These are phyloP conservation scores for Scheffersomyces ergatensis DNA, from an alignment of 805 yeast species.

Conservation along the genomic window DNA sequence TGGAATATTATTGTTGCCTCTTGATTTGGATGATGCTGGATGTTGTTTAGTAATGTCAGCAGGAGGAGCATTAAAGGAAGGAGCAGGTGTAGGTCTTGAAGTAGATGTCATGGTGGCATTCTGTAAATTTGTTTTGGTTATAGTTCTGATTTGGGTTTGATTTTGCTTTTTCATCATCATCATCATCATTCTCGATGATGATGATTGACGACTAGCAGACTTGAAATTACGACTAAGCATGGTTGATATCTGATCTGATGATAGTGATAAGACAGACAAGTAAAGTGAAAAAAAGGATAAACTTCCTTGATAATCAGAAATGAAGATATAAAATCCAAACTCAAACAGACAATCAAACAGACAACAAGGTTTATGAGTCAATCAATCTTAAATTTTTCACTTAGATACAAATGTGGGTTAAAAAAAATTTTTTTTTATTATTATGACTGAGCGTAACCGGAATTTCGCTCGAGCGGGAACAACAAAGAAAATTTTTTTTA, in stretches of 20 bases:
- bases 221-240: constrained; percentile 21
- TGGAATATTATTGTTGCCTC: not conserved
- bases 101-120: constrained; percentile 27
- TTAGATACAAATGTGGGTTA: not conserved
- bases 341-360: too few relatives aligned
- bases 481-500: too few relatives aligned
- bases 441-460: not conserved
- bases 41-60: constrained; percentile 9
- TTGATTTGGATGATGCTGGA: not conserved
- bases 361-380: not conserved
- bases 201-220: constrained; percentile 3
- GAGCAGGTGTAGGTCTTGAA: constrained; percentile 46
- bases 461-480: not conserved
- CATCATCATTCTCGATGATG: not conserved
- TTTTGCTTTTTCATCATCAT: not conserved
- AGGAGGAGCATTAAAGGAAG: constrained; percentile 42
- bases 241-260: too few relatives aligned
- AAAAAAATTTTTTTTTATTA: not conserved
- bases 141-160: constrained; percentile 15
- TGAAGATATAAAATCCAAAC: too few relatives aligned
- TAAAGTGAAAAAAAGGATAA: too few relatives aligned
- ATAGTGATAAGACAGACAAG: too few relatives aligned
- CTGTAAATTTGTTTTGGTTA: constrained; percentile 27
- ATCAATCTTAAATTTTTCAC: not conserved
- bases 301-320: too few relatives aligned